Evolutionary conservation across 345 rosid genomes (phyloP), one percentile per base, ranked within the genome.

Genomic region (Adansonia digitata): DNA sequence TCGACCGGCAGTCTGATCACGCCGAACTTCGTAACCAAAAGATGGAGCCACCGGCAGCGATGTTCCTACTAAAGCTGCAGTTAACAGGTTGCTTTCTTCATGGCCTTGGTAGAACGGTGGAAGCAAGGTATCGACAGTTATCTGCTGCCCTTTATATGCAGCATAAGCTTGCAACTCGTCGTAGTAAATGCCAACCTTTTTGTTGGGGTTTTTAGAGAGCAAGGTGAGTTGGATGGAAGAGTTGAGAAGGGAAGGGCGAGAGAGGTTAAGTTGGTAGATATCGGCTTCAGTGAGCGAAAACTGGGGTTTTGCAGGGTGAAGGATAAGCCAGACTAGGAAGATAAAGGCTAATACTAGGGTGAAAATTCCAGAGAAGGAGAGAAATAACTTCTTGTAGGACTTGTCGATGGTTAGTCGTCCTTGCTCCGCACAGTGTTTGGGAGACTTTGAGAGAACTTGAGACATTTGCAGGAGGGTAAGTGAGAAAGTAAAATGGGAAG

Each of bases 21-120:
- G 89, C n/a, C 77, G 83, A 22, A 90, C 89, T 74, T 88, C 87
- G 66, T 85, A 91, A 5, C 85, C 85, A 14, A 91, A 85, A 0
- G 94, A 91, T 8, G 91, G 78, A 51, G 88, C 86, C 74, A 88
- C 91, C 0, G 97, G 94, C 13, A 94, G 74, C 11, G 80, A 88
- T 4, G 73, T 77, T 11, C 97, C 97, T 4, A 79, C 84, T 77
- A 94, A 75, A 77, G 85, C 86, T 12, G 97, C 86, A 0, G 92
- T 90, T 71, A 94, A 59, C n/a, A 88, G 75, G 77, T 88, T 86
- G 77, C 69, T 79, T 11, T 91, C 97, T 59, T 84, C 85, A 64
- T 84, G 86, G 17, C 89, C 93, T 63, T 94, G 98, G 64, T 88
- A 94, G 80, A 92, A 94, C 10, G 95, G 91, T 17, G 94, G 92